Evolutionary conservation across 2,329 filamentous ascomycete species (phyloP).

Genomic region (Massarina eburnea): DNA sequence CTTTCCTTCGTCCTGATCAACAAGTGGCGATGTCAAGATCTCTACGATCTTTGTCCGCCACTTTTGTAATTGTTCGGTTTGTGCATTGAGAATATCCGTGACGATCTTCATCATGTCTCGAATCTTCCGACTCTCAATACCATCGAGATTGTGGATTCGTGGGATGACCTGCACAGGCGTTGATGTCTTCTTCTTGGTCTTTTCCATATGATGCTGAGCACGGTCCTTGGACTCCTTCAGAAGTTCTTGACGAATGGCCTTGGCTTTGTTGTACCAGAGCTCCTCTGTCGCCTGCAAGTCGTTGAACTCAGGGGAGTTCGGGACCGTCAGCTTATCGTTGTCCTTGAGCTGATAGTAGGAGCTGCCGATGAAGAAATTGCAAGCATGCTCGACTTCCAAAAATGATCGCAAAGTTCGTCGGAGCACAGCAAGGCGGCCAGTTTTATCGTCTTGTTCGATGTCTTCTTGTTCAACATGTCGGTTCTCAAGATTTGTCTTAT

Average conservation of each 20-base stretch:
- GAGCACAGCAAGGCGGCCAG: conserved; percentile 56
- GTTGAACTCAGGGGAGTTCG: conserved; percentile 68
- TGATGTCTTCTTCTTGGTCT: conserved; percentile 34
- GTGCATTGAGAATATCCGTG: conserved; percentile 67
- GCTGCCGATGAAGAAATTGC: conserved; percentile 82
- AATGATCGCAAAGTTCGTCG: conserved; percentile 70
- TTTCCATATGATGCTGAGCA: conserved; percentile 66
- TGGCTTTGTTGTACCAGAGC: conserved; percentile 75
- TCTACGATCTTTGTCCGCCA: conserved; percentile 75
- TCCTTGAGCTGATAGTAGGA: conserved; percentile 81
- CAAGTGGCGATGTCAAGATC: conserved; percentile 71
- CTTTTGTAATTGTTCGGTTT: conserved; percentile 69
- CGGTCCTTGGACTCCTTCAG: conserved; percentile 61
- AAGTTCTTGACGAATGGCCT: conserved; percentile 75
- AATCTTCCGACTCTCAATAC: conserved; percentile 71
- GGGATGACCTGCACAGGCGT: conserved; percentile 44
- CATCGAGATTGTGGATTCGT: conserved; percentile 60
- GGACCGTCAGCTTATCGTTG: conserved; percentile 63
- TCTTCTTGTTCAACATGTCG: conserved; percentile 33
- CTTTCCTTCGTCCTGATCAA: conserved; percentile 74
- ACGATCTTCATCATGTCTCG: conserved; percentile 68
- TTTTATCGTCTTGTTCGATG: conserved; percentile 39
- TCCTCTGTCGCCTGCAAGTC: conserved; percentile 70
- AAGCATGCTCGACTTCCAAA: conserved; percentile 79
- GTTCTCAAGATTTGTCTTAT: conserved; percentile 31